These are phyloP conservation scores for Citrus sinensis DNA, from an alignment of 345 rosid species.

Conservation along the genomic window DVS_A1.0 CM039168.1:3069501-3070000, in stretches of 20 bases:
- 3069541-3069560: slow-evolving; percentile 65
- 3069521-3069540: slow-evolving; percentile 69
- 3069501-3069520: slow-evolving; percentile 71
- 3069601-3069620: slow-evolving; percentile 86
- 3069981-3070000: slow-evolving; percentile 99
- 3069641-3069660: slow-evolving; percentile 73
- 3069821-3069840: slow-evolving; percentile 54
- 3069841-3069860: slow-evolving; percentile 77
- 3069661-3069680: slow-evolving; percentile 94
- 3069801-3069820: slow-evolving; percentile 63
- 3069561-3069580: slow-evolving; percentile 63
- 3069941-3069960: slow-evolving; percentile 75
- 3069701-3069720: slow-evolving; percentile 79
- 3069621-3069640: slow-evolving; percentile 86
- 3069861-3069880: slow-evolving; percentile 91
- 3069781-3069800: slow-evolving; percentile 70
- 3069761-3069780: slow-evolving; percentile 88
- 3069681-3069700: slow-evolving; percentile 84
- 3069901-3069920: slow-evolving; percentile 95
- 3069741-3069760: slow-evolving; percentile 88
- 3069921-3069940: slow-evolving; percentile 78
- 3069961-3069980: slow-evolving; percentile 58
- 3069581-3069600: slow-evolving; percentile 64
- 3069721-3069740: slow-evolving; percentile 80
- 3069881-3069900: slow-evolving; percentile 91